These are phyloP conservation scores for Juglanconis sp. DNA, from an alignment of 2,329 filamentous ascomycete species.

Conservation along the genomic window DNA sequence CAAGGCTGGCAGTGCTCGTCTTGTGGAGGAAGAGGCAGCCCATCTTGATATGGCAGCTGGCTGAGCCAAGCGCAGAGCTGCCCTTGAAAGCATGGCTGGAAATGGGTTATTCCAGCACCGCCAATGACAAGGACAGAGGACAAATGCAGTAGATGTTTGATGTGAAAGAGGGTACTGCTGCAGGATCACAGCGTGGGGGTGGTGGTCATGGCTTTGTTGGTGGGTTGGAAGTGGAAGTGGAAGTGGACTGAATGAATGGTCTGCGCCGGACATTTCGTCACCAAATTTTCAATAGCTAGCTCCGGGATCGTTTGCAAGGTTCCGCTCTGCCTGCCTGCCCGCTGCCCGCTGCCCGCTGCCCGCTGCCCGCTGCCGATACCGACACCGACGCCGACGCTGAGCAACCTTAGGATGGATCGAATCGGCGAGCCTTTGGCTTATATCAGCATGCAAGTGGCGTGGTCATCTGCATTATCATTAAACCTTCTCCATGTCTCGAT, in stretches of 20 bases:
- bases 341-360: too few relatives aligned
- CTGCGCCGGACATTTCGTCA: background rate
- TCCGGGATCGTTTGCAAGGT: background rate
- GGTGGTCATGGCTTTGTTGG: background rate
- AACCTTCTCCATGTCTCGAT: too few relatives aligned
- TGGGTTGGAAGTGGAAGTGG: background rate
- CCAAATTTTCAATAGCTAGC: background rate
- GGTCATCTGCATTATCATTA: too few relatives aligned
- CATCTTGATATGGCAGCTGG: slow-evolving; percentile 29
- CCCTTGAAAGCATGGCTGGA: slow-evolving; percentile 36
- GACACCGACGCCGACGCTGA: too few relatives aligned
- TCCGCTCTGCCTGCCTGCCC: too few relatives aligned
- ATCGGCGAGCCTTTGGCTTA: too few relatives aligned
- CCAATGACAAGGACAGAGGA: background rate
- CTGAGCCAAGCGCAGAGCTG: slow-evolving; percentile 35
- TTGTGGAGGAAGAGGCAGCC: slow-evolving; percentile 22
- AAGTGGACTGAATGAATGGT: background rate
- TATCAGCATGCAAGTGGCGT: too few relatives aligned
- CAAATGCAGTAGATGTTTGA: background rate
- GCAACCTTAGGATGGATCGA: too few relatives aligned
- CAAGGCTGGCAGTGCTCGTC: slow-evolving; percentile 25
- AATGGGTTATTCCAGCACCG: background rate
- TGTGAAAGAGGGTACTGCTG: background rate
- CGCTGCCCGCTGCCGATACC: too few relatives aligned
- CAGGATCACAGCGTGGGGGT: slow-evolving; percentile 4